These are phyloP conservation scores for Arctium minus DNA, from an alignment of 129 eudicot genomes.

Conservation along the genomic window DNA sequence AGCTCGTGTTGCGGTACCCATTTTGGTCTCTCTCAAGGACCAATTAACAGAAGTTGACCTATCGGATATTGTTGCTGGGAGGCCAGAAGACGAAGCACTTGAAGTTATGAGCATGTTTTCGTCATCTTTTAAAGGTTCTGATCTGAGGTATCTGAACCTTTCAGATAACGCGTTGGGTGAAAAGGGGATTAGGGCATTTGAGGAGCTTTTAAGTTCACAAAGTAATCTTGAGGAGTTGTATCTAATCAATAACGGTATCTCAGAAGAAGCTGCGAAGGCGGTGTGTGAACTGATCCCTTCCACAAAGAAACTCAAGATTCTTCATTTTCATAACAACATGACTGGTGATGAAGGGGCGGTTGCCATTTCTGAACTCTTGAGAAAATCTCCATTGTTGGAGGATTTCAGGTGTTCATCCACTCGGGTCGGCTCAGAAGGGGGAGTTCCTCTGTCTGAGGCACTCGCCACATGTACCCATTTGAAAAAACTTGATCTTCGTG, in stretches of 20 bases:
- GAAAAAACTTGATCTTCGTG: conserved; percentile 56
- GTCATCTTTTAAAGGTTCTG: conserved; percentile 43
- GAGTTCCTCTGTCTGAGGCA: conserved; percentile 50
- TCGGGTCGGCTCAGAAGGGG: conserved; percentile 59
- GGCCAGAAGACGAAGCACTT: conserved; percentile 61
- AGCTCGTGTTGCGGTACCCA: conserved; percentile 48
- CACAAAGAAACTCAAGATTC: conserved; percentile 43
- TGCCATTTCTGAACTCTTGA: conserved; percentile 46
- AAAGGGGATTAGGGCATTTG: conserved; percentile 64
- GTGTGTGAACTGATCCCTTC: conserved; percentile 59
- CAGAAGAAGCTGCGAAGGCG: conserved; percentile 65
- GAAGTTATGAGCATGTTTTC: conserved; percentile 60
- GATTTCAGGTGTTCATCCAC: conserved; percentile 70
- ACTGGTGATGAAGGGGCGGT: conserved; percentile 72
- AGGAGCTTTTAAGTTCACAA: conserved; percentile 50
- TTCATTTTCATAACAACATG: conserved; percentile 70
- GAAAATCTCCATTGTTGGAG: conserved; percentile 38
- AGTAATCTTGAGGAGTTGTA: conserved; percentile 59
- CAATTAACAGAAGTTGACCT: conserved; percentile 58
- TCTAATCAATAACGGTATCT: conserved; percentile 58
- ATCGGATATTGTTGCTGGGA: conserved; percentile 64
- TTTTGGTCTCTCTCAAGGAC: conserved; percentile 40
- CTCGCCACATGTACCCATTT: conserved; percentile 36
- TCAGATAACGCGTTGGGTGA: conserved; percentile 69
- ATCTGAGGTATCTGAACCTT: conserved; percentile 43